phyloP scores from a whole-genome alignment of 2,329 filamentous ascomycete species.

The Fusarium liriodendri region DNA sequence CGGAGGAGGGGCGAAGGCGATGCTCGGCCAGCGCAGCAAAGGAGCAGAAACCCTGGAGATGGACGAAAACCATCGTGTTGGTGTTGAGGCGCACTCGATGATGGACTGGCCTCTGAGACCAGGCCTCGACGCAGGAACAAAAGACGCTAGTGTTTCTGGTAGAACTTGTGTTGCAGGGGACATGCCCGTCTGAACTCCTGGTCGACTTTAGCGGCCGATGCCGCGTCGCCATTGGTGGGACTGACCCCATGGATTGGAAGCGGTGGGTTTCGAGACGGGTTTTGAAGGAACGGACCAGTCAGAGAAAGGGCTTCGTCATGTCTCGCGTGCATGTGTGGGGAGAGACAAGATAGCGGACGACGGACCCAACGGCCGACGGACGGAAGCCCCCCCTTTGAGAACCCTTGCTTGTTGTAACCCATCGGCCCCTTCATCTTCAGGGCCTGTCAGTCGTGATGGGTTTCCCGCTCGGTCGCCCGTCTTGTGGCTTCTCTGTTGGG shows the following conservation, averaged over 20 bases:
- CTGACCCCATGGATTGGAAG: constrained; percentile 7
- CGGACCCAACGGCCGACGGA: constrained; percentile 18
- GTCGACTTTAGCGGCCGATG: background rate
- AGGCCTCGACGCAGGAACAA: constrained; percentile 44
- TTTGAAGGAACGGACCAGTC: constrained; percentile 28
- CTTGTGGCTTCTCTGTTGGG: background rate
- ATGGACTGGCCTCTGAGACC: constrained; percentile 11
- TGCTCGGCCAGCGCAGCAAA: constrained; percentile 5
- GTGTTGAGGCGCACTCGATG: constrained; percentile 11
- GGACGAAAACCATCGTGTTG: background rate
- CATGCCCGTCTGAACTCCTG: constrained; percentile 4
- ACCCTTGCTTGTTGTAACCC: constrained; percentile 14
- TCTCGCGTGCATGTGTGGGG: constrained; percentile 23
- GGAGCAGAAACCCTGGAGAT: constrained; percentile 17
- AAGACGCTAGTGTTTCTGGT: constrained; percentile 50
- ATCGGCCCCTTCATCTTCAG: constrained; percentile 31
- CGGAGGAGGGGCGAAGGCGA: background rate
- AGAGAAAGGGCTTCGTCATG: constrained; percentile 17
- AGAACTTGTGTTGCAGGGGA: constrained; percentile 34
- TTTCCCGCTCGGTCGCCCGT: constrained; percentile 1
- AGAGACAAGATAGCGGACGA: constrained; percentile 6
- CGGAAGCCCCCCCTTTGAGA: constrained; percentile 23
- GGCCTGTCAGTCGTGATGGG: constrained; percentile 4
- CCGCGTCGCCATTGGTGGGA: constrained; percentile 26
- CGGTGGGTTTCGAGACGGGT: constrained; percentile 32